These are phyloP conservation scores for Lentinula novae-zelandiae DNA, from an alignment of 1,284 basidiomycete genomes.

Conservation along the genomic window DNA sequence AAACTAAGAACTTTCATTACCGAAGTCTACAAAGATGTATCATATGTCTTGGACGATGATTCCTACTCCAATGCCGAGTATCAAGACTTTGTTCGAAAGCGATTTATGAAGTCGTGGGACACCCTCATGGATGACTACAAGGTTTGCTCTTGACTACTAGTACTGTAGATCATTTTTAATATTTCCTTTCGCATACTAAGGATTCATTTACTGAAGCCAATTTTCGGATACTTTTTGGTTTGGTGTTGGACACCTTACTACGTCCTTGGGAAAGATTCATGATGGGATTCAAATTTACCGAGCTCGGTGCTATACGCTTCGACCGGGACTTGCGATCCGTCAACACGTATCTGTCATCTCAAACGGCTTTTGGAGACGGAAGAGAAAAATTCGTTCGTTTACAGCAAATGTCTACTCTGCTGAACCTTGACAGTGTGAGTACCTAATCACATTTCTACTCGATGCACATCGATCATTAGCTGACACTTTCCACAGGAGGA, in stretches of 20 bases:
- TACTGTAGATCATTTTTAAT: too few species aligned
- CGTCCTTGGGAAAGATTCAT: slow-evolving; percentile 93
- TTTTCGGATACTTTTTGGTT: slow-evolving; percentile 80
- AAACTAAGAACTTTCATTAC: slow-evolving; percentile 78
- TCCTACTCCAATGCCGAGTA: slow-evolving; percentile 80
- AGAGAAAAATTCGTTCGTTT: slow-evolving; percentile 90
- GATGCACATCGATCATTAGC: slow-evolving; percentile 8
- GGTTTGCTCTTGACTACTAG: slow-evolving; percentile 36
- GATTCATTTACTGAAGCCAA: slow-evolving; percentile 85
- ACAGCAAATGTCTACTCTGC: slow-evolving; percentile 89
- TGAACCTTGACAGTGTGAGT: slow-evolving; percentile 85
- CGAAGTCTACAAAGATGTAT: slow-evolving; percentile 88
- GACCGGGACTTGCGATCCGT: slow-evolving; percentile 90
- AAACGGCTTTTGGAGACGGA: slow-evolving; percentile 83
- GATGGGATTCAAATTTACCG: slow-evolving; percentile 80
- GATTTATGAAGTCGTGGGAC: slow-evolving; percentile 89
- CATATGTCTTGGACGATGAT: slow-evolving; percentile 89
- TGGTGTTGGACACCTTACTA: slow-evolving; percentile 83
- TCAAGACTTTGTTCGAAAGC: slow-evolving; percentile 81
- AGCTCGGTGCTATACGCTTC: slow-evolving; percentile 96
- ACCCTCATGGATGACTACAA: slow-evolving; percentile 80
- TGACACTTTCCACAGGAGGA: slow-evolving; percentile 59
- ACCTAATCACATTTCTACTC: not conserved
- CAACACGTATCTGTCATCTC: slow-evolving; percentile 78
- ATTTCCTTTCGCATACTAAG: slow-evolving; percentile 31